Conservation (phyloP, 2,329 filamentous ascomycete species). For the Fusarium temperatum region DNA sequence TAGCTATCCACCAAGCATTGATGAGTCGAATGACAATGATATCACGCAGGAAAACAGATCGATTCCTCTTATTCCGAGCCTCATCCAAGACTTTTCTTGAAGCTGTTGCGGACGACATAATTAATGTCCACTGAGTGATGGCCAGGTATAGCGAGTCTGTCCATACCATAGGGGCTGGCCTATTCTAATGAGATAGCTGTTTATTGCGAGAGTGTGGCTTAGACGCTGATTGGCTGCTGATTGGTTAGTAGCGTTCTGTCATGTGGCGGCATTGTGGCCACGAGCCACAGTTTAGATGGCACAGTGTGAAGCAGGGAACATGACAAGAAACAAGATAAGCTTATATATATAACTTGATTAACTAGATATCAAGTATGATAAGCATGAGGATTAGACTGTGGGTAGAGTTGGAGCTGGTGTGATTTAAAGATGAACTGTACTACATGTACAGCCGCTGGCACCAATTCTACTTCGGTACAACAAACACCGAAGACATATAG, state of each 20-base stretch:
- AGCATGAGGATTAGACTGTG: neutral
- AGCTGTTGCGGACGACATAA: constrained; percentile 23
- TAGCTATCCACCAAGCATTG: constrained; percentile 81
- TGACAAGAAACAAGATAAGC: neutral
- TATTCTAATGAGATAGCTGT: constrained; percentile 11
- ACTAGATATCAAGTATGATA: neutral
- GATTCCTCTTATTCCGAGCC: constrained; percentile 35
- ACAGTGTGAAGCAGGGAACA: neutral
- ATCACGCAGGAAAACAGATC: constrained; percentile 44
- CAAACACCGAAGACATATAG: neutral
- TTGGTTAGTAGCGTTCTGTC: neutral
- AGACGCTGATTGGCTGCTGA: constrained; percentile 4
- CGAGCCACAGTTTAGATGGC: neutral
- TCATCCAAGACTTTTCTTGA: constrained; percentile 20
- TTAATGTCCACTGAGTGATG: neutral
- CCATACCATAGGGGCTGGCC: neutral
- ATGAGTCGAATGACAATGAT: constrained; percentile 76
- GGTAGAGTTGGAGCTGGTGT: neutral
- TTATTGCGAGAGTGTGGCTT: constrained; percentile 4
- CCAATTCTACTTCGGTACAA: neutral
- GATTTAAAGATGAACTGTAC: neutral
- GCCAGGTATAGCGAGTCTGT: neutral
- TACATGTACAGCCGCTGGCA: too few species aligned
- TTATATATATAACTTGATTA: neutral
- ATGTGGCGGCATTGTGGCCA: constrained; percentile 5